Percentiles rank a stretch among this genome's conserved stretches.
phyloP scores from a whole-genome alignment of 2,329 filamentous ascomycete genomes.

The Xylaria sp. region DNA sequence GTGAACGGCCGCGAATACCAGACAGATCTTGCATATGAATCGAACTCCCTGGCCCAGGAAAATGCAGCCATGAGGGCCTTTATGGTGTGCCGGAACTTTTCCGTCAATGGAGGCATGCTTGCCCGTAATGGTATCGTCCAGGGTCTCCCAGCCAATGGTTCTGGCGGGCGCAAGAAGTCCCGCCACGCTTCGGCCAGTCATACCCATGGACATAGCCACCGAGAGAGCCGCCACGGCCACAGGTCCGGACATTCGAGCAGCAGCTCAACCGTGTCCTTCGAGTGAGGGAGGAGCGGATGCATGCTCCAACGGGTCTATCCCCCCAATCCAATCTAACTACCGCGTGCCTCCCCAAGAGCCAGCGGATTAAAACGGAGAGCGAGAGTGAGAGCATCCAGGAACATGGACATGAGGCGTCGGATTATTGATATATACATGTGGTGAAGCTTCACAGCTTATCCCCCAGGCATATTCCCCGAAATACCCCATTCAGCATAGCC shows the following conservation, averaged over 20 bases:
- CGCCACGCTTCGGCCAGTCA: constrained; percentile 53
- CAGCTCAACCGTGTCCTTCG: constrained; percentile 65
- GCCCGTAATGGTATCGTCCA: constrained; percentile 72
- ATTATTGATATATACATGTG: constrained; percentile 45
- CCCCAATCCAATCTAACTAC: constrained; percentile 24
- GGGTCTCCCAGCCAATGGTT: constrained; percentile 63
- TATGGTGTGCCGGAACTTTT: constrained; percentile 97
- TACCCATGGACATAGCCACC: constrained; percentile 51
- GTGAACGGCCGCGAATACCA: constrained; percentile 98
- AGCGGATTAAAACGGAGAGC: constrained; percentile 32
- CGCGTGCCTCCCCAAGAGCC: constrained; percentile 34
- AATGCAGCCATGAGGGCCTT: constrained; percentile 95
- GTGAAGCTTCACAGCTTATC: constrained; percentile 47
- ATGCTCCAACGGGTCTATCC: constrained; percentile 6
- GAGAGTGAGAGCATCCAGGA: constrained; percentile 18
- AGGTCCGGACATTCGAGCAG: constrained; percentile 66
- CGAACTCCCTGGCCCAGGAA: constrained; percentile 83
- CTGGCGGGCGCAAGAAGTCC: constrained; percentile 59
- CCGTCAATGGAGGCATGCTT: constrained; percentile 92
- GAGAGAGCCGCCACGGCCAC: constrained; percentile 53
- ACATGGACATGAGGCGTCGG: constrained; percentile 34
- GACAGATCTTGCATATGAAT: constrained; percentile 84
- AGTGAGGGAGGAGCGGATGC: constrained; percentile 46
- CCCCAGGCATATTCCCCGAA: constrained; percentile 41
- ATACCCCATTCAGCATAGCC: constrained; percentile 40